These are phyloP conservation scores for Trametes pubescens DNA, from an alignment of 1,284 basidiomycete species.

Conservation along the genomic window DNA sequence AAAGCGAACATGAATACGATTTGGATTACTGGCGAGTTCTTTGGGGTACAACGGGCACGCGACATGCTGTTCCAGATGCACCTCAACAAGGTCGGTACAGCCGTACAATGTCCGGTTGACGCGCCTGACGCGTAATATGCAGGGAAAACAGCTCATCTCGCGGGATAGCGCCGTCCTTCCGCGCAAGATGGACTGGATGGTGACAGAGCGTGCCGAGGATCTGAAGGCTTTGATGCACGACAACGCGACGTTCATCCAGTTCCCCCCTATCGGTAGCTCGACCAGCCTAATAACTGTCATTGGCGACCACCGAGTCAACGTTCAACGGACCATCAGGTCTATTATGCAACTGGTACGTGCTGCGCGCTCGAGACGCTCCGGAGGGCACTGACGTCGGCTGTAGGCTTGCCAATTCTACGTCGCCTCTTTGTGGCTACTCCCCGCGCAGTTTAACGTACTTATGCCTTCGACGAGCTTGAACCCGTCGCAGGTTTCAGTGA, in stretches of 20 bases:
- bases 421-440: constrained; percentile 95
- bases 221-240: constrained; percentile 93
- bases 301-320: constrained; percentile 94
- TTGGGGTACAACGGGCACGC: constrained; percentile 92
- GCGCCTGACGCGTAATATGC: constrained; percentile 17
- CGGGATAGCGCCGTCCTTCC: constrained; percentile 94
- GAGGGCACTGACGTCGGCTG: constrained; percentile 4
- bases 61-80: constrained; percentile 95
- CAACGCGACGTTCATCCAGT: constrained; percentile 95
- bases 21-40: constrained; percentile 98
- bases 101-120: background rate
- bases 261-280: constrained; percentile 90
- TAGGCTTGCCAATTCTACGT: constrained; percentile 96
- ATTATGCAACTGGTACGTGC: constrained; percentile 92
- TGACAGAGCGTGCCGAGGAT: constrained; percentile 92
- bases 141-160: constrained; percentile 93
- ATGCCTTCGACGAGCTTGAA: constrained; percentile 86
- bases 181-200: constrained; percentile 98
- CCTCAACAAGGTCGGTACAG: constrained; percentile 76
- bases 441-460: constrained; percentile 92
- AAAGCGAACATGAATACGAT: constrained; percentile 70
- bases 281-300: constrained; percentile 94
- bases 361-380: background rate
- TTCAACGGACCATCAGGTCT: constrained; percentile 93
- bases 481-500: constrained; percentile 82